These are phyloP conservation scores for Lonicera japonica DNA, from an alignment of 129 eudicot genomes.

Conservation along the genomic window DNA sequence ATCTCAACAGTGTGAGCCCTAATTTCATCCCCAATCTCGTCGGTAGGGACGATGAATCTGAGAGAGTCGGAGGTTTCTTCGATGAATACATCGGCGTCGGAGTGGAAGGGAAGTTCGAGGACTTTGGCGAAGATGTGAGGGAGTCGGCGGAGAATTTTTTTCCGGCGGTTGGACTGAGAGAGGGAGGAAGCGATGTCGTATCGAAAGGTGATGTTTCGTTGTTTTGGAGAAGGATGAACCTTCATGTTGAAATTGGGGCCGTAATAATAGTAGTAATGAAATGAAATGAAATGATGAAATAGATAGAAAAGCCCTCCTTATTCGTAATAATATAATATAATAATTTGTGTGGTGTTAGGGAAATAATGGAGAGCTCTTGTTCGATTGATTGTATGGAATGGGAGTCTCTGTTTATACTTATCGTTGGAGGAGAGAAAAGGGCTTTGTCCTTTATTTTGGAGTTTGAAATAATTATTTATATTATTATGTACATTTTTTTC, in stretches of 20 bases:
- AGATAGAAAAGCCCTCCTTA: constrained; percentile 10
- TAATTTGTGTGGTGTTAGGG: too few species aligned
- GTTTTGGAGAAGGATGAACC: constrained; percentile 66
- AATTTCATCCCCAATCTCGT: constrained; percentile 39
- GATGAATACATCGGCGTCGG: constrained; percentile 71
- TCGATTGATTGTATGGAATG: too few species aligned
- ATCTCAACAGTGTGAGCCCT: constrained; percentile 69
- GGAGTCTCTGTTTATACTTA: too few species aligned
- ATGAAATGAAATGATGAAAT: too few species aligned
- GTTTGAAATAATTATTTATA: too few species aligned
- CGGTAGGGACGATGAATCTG: constrained; percentile 50
- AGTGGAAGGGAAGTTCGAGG: constrained; percentile 76
- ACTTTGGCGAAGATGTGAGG: constrained; percentile 97
- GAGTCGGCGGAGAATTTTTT: constrained; percentile 83
- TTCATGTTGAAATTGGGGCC: constrained; percentile 37
- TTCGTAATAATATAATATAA: too few species aligned
- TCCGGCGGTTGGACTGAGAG: constrained; percentile 18
- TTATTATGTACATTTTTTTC: too few species aligned
- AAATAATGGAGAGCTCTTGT: too few species aligned
- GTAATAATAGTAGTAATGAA: too few species aligned
- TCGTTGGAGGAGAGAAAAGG: too few species aligned
- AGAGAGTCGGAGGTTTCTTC: constrained; percentile 57
- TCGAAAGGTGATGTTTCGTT: constrained; percentile 65
- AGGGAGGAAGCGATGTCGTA: constrained; percentile 39
- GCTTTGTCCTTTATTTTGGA: too few species aligned